phyloP scores from a whole-genome alignment of 169 alveolate genomes.

The Babesia gibsoni region DNA sequence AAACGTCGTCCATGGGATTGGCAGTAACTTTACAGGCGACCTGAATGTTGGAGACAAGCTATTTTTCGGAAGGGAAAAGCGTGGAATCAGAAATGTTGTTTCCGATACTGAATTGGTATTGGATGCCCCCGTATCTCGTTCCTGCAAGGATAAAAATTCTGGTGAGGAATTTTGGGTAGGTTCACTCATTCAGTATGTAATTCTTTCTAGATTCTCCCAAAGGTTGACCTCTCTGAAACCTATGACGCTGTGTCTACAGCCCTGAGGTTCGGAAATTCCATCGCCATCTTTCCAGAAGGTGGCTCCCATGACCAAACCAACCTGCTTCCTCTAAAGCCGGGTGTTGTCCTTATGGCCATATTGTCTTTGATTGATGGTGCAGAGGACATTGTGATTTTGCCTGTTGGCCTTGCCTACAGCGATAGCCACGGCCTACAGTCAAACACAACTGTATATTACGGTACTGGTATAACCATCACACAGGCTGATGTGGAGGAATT shows the following conservation, averaged over 20 bases:
- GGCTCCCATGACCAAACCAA: slow-evolving; percentile 94
- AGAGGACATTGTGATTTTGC: slow-evolving; percentile 84
- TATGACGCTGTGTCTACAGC: slow-evolving; percentile 84
- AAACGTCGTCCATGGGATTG: slow-evolving; percentile 73
- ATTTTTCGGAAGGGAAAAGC: slow-evolving; percentile 68
- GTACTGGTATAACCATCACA: slow-evolving; percentile 78
- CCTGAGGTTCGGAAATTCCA: slow-evolving; percentile 84
- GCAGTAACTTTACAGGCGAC: slow-evolving; percentile 82
- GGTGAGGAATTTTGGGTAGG: slow-evolving; percentile 70
- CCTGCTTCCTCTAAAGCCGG: slow-evolving; percentile 91
- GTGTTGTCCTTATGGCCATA: slow-evolving; percentile 91
- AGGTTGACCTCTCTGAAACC: slow-evolving; percentile 87
- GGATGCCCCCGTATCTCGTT: slow-evolving; percentile 62
- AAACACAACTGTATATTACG: slow-evolving; percentile 81
- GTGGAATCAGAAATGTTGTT: slow-evolving; percentile 73
- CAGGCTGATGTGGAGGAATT: slow-evolving; percentile 73
- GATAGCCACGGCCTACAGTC: slow-evolving; percentile 81
- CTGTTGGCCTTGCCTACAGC: slow-evolving; percentile 83
- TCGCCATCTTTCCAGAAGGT: slow-evolving; percentile 95
- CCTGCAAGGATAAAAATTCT: slow-evolving; percentile 64
- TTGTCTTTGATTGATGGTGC: slow-evolving; percentile 89
- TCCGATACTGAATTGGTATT: slow-evolving; percentile 84
- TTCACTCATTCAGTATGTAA: neutral
- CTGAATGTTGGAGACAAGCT: slow-evolving; percentile 83
- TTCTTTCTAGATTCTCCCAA: slow-evolving; percentile 75